Percentiles rank a stretch among this genome's conserved stretches.
Conservation (phyloP, 1,284 basidiomycete genomes). For the Ustilago loliicola region DNA sequence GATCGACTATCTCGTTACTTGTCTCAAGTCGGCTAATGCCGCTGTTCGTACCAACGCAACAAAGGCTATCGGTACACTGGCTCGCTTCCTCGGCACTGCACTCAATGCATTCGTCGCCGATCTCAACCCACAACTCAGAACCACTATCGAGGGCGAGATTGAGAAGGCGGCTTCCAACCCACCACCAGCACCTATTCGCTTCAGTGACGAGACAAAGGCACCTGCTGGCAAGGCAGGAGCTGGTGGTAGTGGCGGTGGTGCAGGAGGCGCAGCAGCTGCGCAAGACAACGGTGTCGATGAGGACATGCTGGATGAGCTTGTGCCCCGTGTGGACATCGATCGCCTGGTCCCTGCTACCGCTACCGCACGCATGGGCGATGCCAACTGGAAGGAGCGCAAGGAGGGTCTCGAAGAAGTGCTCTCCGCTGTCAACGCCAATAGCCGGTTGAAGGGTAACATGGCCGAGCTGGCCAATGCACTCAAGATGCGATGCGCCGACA, state of each 20-base stretch:
- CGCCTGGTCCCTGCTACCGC: slow-evolving; percentile 85
- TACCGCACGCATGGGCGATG: slow-evolving; percentile 88
- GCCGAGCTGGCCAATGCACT: slow-evolving; percentile 86
- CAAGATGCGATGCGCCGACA: slow-evolving; percentile 89
- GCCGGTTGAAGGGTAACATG: slow-evolving; percentile 90
- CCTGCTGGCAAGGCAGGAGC: slow-evolving; percentile 26
- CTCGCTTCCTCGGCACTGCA: slow-evolving; percentile 88
- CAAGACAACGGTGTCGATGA: slow-evolving; percentile 52
- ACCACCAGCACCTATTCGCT: slow-evolving; percentile 80
- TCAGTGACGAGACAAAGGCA: slow-evolving; percentile 49
- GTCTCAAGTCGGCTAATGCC: slow-evolving; percentile 93
- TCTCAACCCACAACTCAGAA: slow-evolving; percentile 91
- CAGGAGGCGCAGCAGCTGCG: slow-evolving; percentile 12
- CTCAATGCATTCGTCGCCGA: slow-evolving; percentile 93
- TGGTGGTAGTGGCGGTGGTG: slow-evolving; percentile 12
- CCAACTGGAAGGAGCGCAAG: slow-evolving; percentile 94
- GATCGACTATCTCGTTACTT: slow-evolving; percentile 90
- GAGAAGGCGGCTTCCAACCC: slow-evolving; percentile 88
- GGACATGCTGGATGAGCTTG: slow-evolving; percentile 80
- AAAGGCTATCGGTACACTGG: slow-evolving; percentile 89
- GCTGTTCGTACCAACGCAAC: slow-evolving; percentile 95
- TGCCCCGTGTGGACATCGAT: slow-evolving; percentile 94
- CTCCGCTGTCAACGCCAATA: slow-evolving; percentile 87
- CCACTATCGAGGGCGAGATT: slow-evolving; percentile 91
- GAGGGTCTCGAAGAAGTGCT: slow-evolving; percentile 90